A percentile compares a stretch with the other conserved stretches of the same genome.
Conservation (phyloP, 78 protist species). For the Dictyostelium citrinum region DNA sequence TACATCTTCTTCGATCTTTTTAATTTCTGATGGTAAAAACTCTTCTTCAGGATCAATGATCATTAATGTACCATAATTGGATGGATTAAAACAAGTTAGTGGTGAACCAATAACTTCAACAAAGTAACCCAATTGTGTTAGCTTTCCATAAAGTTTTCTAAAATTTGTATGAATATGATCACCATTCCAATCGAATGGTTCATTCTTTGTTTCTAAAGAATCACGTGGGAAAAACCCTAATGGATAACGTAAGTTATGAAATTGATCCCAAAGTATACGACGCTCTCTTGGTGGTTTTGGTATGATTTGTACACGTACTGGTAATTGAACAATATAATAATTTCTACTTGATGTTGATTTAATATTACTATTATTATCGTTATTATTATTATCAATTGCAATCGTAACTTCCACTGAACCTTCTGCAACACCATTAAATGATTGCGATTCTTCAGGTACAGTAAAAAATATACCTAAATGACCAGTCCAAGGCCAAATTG, state of each 20-base stretch:
- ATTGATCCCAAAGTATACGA: slow-evolving; percentile 95
- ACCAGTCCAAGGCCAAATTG: slow-evolving; percentile 94
- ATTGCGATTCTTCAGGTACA: slow-evolving; percentile 22
- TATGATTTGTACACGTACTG: slow-evolving; percentile 61
- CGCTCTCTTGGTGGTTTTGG: slow-evolving; percentile 90
- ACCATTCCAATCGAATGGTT: slow-evolving; percentile 97
- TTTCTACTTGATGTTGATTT: not conserved
- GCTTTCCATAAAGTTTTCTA: slow-evolving; percentile 46
- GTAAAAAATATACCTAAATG: slow-evolving; percentile 77
- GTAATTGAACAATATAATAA: not conserved
- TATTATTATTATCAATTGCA: slow-evolving; percentile 4
- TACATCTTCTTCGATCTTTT: slow-evolving; percentile 87
- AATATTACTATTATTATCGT: not conserved
- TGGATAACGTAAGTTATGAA: slow-evolving; percentile 92
- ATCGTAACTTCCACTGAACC: slow-evolving; percentile 52
- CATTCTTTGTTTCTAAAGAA: slow-evolving; percentile 49
- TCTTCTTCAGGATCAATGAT: slow-evolving; percentile 97
- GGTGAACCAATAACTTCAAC: slow-evolving; percentile 77
- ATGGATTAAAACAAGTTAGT: slow-evolving; percentile 92
- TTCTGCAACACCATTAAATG: slow-evolving; percentile 69
- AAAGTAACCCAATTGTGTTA: slow-evolving; percentile 24
- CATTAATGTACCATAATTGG: slow-evolving; percentile 90
- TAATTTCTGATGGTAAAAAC: slow-evolving; percentile 79
- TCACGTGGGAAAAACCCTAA: slow-evolving; percentile 94
- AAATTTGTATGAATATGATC: slow-evolving; percentile 97